Evolutionary conservation across 805 yeast genomes (phyloP).

Genomic region (Saccharomycopsis fodiens): DNA sequence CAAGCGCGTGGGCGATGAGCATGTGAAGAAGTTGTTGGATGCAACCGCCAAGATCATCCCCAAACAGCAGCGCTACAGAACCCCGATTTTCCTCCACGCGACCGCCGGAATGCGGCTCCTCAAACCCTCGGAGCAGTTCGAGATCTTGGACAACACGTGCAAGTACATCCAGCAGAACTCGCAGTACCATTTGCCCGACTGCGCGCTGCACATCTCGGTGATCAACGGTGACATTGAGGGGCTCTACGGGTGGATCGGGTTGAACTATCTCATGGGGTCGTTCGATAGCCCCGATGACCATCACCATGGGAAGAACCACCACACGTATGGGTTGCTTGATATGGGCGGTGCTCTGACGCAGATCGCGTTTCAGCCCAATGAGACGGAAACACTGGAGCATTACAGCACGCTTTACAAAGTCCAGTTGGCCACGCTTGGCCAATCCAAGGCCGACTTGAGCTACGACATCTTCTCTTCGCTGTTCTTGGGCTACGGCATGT

Average conservation of each 20-base stretch:
- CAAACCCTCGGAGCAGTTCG: slow-evolving; percentile 42
- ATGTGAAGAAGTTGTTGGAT: slow-evolving; percentile 40
- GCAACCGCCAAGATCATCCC: slow-evolving; percentile 49
- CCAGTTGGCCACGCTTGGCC: slow-evolving; percentile 31
- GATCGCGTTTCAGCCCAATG: slow-evolving; percentile 53
- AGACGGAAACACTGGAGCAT: slow-evolving; percentile 37
- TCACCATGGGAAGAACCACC: slow-evolving; percentile 31
- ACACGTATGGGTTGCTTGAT: slow-evolving; percentile 50
- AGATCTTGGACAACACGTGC: slow-evolving; percentile 42
- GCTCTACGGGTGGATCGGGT: slow-evolving; percentile 56
- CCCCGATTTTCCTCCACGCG: slow-evolving; percentile 63
- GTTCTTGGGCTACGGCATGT: slow-evolving; percentile 54
- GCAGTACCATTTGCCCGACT: slow-evolving; percentile 52
- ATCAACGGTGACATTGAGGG: slow-evolving; percentile 65
- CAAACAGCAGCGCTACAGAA: slow-evolving; percentile 47
- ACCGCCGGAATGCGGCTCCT: slow-evolving; percentile 63
- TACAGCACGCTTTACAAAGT: slow-evolving; percentile 39
- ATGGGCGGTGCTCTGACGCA: slow-evolving; percentile 66
- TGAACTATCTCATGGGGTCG: slow-evolving; percentile 47
- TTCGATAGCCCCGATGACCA: slow-evolving; percentile 31
- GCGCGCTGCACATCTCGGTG: slow-evolving; percentile 48
- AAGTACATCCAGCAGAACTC: slow-evolving; percentile 38
- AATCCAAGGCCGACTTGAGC: slow-evolving; percentile 23
- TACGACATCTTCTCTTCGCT: slow-evolving; percentile 46
- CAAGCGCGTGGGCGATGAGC: slow-evolving; percentile 43